A percentile compares a stretch with the other conserved stretches of the same genome.
phyloP scores from a whole-genome alignment of 208 protist species.

The Leishmania amazonensis region DNA sequence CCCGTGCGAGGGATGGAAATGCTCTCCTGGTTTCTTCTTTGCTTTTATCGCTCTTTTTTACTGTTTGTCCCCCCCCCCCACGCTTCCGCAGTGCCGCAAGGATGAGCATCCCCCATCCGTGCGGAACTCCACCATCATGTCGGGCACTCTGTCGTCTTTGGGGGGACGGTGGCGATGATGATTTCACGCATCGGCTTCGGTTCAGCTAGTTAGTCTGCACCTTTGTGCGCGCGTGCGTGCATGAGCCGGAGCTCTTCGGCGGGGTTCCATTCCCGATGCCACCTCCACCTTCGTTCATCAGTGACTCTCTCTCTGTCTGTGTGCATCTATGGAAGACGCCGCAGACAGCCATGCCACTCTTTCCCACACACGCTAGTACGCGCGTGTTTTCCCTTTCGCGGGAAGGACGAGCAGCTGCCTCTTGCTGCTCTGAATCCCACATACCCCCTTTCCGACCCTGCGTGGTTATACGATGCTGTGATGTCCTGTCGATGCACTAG shows the following conservation, averaged over 20 bases:
- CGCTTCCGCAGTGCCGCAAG: background rate
- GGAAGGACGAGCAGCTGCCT: background rate
- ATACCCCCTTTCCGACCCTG: background rate
- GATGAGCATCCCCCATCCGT: background rate
- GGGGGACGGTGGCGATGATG: background rate
- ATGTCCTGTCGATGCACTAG: background rate
- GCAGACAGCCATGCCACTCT: background rate
- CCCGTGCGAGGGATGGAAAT: background rate
- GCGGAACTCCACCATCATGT: background rate
- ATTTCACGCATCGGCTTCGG: background rate
- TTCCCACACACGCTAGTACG: background rate
- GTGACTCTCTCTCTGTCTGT: background rate
- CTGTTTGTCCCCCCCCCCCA: background rate
- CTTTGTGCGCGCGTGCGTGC: background rate
- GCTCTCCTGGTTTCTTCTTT: background rate
- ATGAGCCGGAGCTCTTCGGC: background rate
- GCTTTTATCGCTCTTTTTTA: background rate
- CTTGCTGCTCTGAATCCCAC: background rate
- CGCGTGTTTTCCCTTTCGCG: background rate
- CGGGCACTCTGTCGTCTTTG: background rate
- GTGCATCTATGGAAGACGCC: background rate
- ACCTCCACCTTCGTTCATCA: background rate
- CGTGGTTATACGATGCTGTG: background rate
- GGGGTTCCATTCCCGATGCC: background rate
- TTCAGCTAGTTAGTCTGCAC: background rate